These are phyloP conservation scores for Claviceps quebecensis DNA, from an alignment of 2,329 filamentous ascomycete species.

Conservation along the genomic window DNA sequence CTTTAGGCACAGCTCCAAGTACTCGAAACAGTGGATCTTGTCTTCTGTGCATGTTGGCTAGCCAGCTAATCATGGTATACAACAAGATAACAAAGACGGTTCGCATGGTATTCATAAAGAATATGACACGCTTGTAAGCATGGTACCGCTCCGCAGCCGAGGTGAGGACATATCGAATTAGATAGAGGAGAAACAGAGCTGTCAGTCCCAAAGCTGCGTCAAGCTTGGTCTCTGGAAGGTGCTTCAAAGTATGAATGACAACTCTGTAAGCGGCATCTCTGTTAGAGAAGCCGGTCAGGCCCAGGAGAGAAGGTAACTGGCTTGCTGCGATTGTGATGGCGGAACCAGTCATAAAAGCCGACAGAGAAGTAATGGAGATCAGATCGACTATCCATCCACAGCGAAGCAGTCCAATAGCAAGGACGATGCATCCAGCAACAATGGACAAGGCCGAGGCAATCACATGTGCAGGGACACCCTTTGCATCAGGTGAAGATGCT, in stretches of 20 bases:
- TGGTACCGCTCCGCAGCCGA: conserved; percentile 56
- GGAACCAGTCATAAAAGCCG: conserved; percentile 94
- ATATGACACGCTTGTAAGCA: conserved; percentile 56
- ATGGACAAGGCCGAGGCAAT: conserved; percentile 70
- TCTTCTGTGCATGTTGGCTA: conserved; percentile 58
- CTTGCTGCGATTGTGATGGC: conserved; percentile 78
- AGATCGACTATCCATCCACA: conserved; percentile 86
- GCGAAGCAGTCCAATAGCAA: conserved; percentile 63
- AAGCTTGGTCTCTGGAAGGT: conserved; percentile 51
- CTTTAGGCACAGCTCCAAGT: conserved; percentile 64
- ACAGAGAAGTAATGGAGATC: conserved; percentile 80
- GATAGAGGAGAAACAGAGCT: conserved; percentile 62
- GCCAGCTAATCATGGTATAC: conserved; percentile 82
- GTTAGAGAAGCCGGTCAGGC: conserved; percentile 60
- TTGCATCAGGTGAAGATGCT: conserved; percentile 29
- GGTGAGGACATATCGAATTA: conserved; percentile 54
- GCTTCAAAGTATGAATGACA: conserved; percentile 68
- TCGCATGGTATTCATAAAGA: conserved; percentile 82
- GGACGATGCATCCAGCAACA: conserved; percentile 63
- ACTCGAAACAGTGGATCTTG: conserved; percentile 57
- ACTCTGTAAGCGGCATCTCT: conserved; percentile 68
- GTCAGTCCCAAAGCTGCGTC: conserved; percentile 85
- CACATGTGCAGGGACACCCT: conserved; percentile 45
- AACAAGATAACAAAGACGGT: conserved; percentile 84
- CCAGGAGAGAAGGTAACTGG: conserved; percentile 71